Base-by-base conservation (phyloP, 78 protist species). In the Dictyostelium purpureum region DNA sequence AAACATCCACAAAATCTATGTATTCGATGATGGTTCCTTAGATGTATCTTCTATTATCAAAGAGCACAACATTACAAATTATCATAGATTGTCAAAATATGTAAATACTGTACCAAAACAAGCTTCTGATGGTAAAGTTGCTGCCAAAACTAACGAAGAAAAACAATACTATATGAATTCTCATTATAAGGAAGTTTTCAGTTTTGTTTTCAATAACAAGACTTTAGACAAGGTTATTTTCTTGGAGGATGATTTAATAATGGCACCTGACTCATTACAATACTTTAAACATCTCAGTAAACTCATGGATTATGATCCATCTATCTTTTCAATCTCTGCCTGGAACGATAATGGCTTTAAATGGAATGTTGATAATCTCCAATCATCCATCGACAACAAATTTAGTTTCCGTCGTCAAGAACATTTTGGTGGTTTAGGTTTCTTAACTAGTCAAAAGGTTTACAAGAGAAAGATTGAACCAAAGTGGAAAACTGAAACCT, bases 291-390 rank as follows among this genome's bases (percentile, higher is more conserved):
- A 81, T 37, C 11, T 80, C 3, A 38, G 71, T 26, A 96, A 93
- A 5, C 73, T 97, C 7, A 67, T 98, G 47, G 52, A 70, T n/a
- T n/a, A 52, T 5, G 97, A 96, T 28, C 81, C 81, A 6, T 28
- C 89, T 18, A 38, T 97, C 1, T 95, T 69, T 43, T 95, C 97
- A 77, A 71, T 96, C 1, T 89, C 96, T 2, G 96, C 97, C 5
- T 98, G 96, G 97, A 97, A 96, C 65, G 99, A 98, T 85, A 94
- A 97, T 66, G 99, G 81, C 21, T 85, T 37, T 19, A 70, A 43
- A 61, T 85, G 80, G 83, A 54, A 71, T 37, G n/a, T 31, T 37
- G 52, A 61, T 1, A 74, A 45, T 1, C 26, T 31, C 28, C 2
- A 45, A 31, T 31, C 56, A 19, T 43, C 35, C 21, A n/a, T 10